A percentile compares a stretch with the other conserved stretches of the same genome.
These are phyloP conservation scores for Marasmius oreades DNA, from an alignment of 1,284 basidiomycete genomes.

Conservation along the genomic window DNA sequence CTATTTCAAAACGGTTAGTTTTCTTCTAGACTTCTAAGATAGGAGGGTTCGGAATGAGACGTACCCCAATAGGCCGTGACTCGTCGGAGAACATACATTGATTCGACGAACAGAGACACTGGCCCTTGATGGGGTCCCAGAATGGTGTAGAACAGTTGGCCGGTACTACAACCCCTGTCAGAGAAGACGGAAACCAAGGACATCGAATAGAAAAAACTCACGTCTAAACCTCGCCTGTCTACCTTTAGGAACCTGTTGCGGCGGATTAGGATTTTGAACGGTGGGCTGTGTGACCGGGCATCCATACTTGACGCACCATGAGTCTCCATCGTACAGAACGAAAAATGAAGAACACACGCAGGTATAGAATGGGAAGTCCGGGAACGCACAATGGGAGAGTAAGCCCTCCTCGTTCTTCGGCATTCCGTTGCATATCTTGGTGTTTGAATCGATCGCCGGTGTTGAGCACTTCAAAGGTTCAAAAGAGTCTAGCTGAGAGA, in stretches of 20 bases:
- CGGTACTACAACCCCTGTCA: conserved; percentile 42
- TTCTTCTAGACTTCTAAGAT: conserved; percentile 1
- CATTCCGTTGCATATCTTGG: conserved; percentile 74
- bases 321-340: not conserved
- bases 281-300: conserved; percentile 59
- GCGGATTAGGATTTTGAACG: conserved; percentile 60
- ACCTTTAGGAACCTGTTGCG: conserved; percentile 46
- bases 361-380: conserved; percentile 75
- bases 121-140: conserved; percentile 70
- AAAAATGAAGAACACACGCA: conserved; percentile 47
- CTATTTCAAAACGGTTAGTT: conserved; percentile 25
- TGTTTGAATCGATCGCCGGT: conserved; percentile 49
- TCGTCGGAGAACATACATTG: conserved; percentile 61
- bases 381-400: conserved; percentile 58
- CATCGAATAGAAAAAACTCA: conserved; percentile 31
- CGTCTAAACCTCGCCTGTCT: conserved; percentile 47
- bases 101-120: conserved; percentile 56
- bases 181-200: not conserved
- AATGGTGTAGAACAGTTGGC: conserved; percentile 75
- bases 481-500: conserved; percentile 53
- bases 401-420: conserved; percentile 61
- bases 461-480: conserved; percentile 58
- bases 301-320: conserved; percentile 50
- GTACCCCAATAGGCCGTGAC: conserved; percentile 64
- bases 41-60: conserved; percentile 21